Conservation (phyloP, 2,329 filamentous ascomycete genomes). For the Phaeosphaeria sp. region DNA sequence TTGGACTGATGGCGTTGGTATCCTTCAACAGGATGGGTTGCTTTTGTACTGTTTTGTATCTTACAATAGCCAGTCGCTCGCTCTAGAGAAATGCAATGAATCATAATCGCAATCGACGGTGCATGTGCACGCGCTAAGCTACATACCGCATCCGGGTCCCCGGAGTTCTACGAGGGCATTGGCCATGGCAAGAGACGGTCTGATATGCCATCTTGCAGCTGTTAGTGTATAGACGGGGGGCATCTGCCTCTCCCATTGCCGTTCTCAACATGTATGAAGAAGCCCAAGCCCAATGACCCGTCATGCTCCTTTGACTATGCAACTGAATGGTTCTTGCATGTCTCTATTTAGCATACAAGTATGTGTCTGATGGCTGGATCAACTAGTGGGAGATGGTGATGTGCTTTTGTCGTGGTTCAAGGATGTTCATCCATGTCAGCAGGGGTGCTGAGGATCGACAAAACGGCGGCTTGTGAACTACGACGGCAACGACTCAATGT, state of each 20-base stretch:
- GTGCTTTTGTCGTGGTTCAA: neutral
- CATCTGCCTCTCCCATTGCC: no score
- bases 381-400: neutral
- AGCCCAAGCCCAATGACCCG: no score
- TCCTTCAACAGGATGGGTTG: conserved; percentile 31
- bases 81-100: neutral
- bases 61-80: neutral
- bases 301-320: neutral
- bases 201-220: no score
- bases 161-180: no score
- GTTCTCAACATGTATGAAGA: no score
- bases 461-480: neutral
- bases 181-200: no score
- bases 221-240: no score
- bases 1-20: neutral
- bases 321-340: neutral
- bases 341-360: neutral
- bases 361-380: neutral
- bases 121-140: neutral
- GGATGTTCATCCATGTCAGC: neutral
- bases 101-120: neutral
- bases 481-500: neutral
- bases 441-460: conserved; percentile 1
- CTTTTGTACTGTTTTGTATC: neutral
- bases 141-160: neutral